Base-by-base conservation (phyloP, 1,284 basidiomycete species). In the Cystobasidium slooffiae region DNA sequence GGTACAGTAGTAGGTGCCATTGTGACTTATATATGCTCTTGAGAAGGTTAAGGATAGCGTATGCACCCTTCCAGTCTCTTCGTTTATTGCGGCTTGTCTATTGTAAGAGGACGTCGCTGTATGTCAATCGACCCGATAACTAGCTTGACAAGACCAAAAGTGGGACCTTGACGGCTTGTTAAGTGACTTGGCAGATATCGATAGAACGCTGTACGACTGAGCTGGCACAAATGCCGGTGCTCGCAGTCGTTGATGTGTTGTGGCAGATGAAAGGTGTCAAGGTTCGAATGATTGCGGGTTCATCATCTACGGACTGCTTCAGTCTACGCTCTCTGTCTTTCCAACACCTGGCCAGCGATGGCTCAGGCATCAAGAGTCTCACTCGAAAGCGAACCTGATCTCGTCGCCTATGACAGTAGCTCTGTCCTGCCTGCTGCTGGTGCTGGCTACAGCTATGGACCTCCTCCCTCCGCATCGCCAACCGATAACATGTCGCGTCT, bases 391-490 rank as follows among this genome's bases (percentile, higher is more conserved):
- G 69, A 72, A 61, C 69, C 69, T 43, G 69, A 72, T 44, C 59
- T 72, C 24, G 59, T 63, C 31, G 69, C 69, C 1, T 72, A 63
- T 39, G 69, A 64, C 51, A 53, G 58, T 37, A 53, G 24, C 46
- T 61, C 56, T 31, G 64, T 72, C 12, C 61, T 72, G 22, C 69
- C 69, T 31, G 41, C 49, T 31, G 5, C 43, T 31, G 52, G 49
- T 7, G 41, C 68, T n/a, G 68, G 69, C 43, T 70, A 70, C 68
- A 70, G 68, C 46, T 70, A 70, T 52, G 68, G 68, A 39, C 55
- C 58, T 10, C 46, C 68, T 12, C 10, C 58, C 7, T 41, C 44
- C 12, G 31, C 24, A 9, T 56, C 67, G 56, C 52, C 52, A 12
- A 31, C 44, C 39, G 55, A 31, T 20, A 52, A 58, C 58, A 52